A percentile compares a stretch with the other conserved stretches of the same genome.
These are phyloP conservation scores for Umbelopsis ramanniana DNA, from an alignment of 192 early-diverging fungal genomes.

Conservation along the genomic window DNA sequence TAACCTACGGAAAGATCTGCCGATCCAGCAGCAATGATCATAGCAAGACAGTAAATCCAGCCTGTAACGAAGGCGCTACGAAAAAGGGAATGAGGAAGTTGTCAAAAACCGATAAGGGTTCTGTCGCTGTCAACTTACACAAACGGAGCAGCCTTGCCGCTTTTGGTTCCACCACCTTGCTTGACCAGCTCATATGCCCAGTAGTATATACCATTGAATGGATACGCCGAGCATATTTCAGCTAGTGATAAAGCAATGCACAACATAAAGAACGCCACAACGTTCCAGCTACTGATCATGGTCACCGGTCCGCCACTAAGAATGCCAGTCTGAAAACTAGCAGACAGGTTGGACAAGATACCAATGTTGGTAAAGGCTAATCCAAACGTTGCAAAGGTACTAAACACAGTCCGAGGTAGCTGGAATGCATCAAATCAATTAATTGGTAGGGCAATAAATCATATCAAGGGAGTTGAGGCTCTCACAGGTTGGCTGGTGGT, in stretches of 20 bases:
- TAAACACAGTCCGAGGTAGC: not conserved
- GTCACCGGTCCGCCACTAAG: slow-evolving; percentile 37
- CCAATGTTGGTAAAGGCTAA: slow-evolving; percentile 43
- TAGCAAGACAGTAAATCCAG: slow-evolving; percentile 36
- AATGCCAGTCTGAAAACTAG: slow-evolving; percentile 40
- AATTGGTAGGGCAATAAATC: not conserved
- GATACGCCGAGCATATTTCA: slow-evolving; percentile 37
- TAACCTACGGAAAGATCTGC: slow-evolving; percentile 39
- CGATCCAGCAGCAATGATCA: slow-evolving; percentile 32
- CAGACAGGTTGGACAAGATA: slow-evolving; percentile 37
- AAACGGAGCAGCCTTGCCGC: slow-evolving; percentile 11
- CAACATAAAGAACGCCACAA: slow-evolving; percentile 39
- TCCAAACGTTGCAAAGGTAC: slow-evolving; percentile 7
- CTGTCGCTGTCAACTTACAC: slow-evolving; percentile 19
- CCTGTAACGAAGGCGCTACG: slow-evolving; percentile 38
- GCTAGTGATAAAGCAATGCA: slow-evolving; percentile 40
- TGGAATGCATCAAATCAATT: not conserved
- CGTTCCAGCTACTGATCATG: slow-evolving; percentile 42
- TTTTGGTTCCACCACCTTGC: slow-evolving; percentile 2
- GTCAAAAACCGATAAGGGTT: not conserved
- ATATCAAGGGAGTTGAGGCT: too few species aligned
- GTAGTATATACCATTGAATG: slow-evolving; percentile 34
- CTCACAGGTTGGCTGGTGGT: not conserved
- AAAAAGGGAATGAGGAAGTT: not conserved
- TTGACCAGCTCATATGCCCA: slow-evolving; percentile 34